These are phyloP conservation scores for Aureobasidium sp. DNA, from an alignment of 2,329 filamentous ascomycete genomes.

Conservation along the genomic window DNA sequence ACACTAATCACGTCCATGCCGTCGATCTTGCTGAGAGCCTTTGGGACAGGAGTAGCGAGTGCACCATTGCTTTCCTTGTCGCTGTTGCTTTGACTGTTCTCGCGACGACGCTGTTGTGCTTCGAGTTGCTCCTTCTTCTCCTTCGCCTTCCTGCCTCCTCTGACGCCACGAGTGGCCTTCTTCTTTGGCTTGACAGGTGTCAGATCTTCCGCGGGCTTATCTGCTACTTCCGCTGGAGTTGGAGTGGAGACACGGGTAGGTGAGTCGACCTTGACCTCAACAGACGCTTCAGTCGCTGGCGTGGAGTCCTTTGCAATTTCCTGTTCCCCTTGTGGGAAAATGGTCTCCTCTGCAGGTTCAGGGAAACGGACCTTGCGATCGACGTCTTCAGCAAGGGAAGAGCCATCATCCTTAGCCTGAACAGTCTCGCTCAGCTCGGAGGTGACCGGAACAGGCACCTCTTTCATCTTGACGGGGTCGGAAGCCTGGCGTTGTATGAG, in stretches of 20 bases:
- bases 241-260: slow-evolving; percentile 6
- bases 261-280: slow-evolving; percentile 8
- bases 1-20: slow-evolving; percentile 36
- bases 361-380: slow-evolving; percentile 14
- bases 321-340: slow-evolving; percentile 23
- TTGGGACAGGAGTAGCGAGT: slow-evolving; percentile 19
- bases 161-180: slow-evolving; percentile 41
- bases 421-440: not conserved
- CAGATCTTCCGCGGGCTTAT: slow-evolving; percentile 10
- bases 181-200: slow-evolving; percentile 30
- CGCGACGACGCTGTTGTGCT: slow-evolving; percentile 14
- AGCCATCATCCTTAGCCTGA: not conserved
- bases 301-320: slow-evolving; percentile 14
- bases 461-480: not conserved
- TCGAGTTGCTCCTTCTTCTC: slow-evolving; percentile 18
- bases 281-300: not conserved
- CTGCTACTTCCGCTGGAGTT: not conserved
- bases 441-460: not conserved
- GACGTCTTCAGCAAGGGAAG: not conserved
- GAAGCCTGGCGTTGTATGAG: not conserved
- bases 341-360: slow-evolving; percentile 28
- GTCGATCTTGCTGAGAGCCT: slow-evolving; percentile 18
- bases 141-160: slow-evolving; percentile 23
- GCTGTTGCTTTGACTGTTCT: slow-evolving; percentile 10
- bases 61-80: slow-evolving; percentile 20